Base-by-base conservation (phyloP, 148 eudicot species). In the Silene uniflora region DNA sequence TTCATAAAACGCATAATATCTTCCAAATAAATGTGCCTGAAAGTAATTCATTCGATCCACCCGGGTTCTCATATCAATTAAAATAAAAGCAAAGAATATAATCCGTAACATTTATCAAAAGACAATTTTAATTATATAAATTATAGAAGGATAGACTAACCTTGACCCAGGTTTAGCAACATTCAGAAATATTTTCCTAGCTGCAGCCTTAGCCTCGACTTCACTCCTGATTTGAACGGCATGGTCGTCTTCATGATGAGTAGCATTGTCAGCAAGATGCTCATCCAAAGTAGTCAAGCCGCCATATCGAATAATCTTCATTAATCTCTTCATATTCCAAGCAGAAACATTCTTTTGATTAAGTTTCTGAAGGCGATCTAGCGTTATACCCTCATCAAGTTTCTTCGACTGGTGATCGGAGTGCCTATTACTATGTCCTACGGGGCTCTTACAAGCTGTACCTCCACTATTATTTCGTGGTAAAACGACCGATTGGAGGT, bases 301-400 rank as follows among this genome's bases (percentile, higher is more conserved):
- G 35, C 98, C 90, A 18, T 86, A 82, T n/a, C 91, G 80, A 11
- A 90, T 89, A 47, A 88, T 87, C 42, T 78, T 89, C 69, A 91
- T 87, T 87, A 91, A 76, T 76, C 96, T 89, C 81, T 94, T 91
- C 96, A 94, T 91, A 72, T 88, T 91, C 98, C 97, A 94, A 42
- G 98, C 98, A 0, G 98, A 94, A 7, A 94, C 81, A 76, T 94
- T 94, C 80, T 89, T 86, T 22, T 81, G 87, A 74, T 90, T 91
- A 56, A 92, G 49, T 72, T 67, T 91, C 42, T 89, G 96, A 64
- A 94, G 76, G 58, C 84, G 84, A 62, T 90, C 91, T 18, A 90
- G 76, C 0, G 91, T 75, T 71, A 91, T 88, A 22, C 83, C 87
- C 5, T 86, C 85, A 5, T 88, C 88, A 16, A 64, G 81, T 25